Base-by-base conservation (phyloP, 1,284 basidiomycete species). In the Sutorius eximius region DNA sequence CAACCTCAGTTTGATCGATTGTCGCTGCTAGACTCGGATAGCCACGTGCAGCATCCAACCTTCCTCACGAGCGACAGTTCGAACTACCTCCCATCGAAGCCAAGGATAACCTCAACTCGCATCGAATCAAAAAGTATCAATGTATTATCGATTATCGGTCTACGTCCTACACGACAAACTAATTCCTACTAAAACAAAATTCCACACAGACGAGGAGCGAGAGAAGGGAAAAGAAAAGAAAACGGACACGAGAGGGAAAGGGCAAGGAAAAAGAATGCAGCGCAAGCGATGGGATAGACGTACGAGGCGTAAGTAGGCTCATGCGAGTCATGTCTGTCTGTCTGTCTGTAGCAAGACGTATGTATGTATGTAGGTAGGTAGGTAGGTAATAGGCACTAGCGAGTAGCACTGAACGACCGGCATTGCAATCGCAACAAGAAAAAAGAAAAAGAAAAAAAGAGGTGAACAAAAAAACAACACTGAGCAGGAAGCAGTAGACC, bases 321-420 rank as follows among this genome's bases (percentile, higher is more conserved):
- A 18, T 50, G 37, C 36, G 12, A 11, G 36, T 52, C 34, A 45
- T 49, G 43, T 44, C 29, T 24, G 33, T 56, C 5, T 27, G 33
- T 46, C 2, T 16, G 41, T 47, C 2, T 24, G 24, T 27, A 27
- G 24, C 6, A 27, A 27, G 3, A 27, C 24, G 24, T 27, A 27
- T 27, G 24, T 24, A 24, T 24, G 22, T 27, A 9, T 5, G 27
- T 43, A 29, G 1, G 38, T 47, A 18, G 22, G 36, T 36, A 29
- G 4, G 49, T 50, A 33, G 20, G 24, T 33, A 36, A 13, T 33
- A n/a, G 24, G 24, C 24, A 27, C 24, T 27, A 29, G 30, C n/a
- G 18, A 43, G 45, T 46, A 34, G 10, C 49, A 37, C 33, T 20
- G 33, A 48, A 61, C 24, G 49, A 32, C 55, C 57, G 7, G 46